phyloP scores from a whole-genome alignment of 768 basidiomycete species.

The Thelephora ganbajun region DNA sequence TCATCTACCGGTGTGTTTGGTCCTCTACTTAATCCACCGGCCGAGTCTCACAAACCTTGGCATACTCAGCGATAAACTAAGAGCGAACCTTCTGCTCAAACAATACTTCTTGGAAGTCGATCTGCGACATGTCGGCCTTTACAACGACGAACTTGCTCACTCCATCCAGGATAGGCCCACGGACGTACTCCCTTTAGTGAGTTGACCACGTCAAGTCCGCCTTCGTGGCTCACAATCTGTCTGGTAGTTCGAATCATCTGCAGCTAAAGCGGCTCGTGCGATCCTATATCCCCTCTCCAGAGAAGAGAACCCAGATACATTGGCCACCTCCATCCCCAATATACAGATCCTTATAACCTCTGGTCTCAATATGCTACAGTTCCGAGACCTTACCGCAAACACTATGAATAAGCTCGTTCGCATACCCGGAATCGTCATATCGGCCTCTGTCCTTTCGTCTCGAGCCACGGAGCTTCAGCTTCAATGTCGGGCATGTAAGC shows the following conservation, averaged over 20 bases:
- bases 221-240: neutral
- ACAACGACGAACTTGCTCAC: constrained; percentile 90
- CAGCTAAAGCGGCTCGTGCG: constrained; percentile 68
- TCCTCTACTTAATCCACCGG: neutral
- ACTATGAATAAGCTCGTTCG: constrained; percentile 94
- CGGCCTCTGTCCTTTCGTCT: constrained; percentile 85
- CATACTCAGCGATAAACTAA: constrained; percentile 63
- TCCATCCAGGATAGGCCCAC: constrained; percentile 80
- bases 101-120: constrained; percentile 56
- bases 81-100: constrained; percentile 80
- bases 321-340: constrained; percentile 40
- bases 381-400: constrained; percentile 86
- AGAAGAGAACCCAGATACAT: constrained; percentile 29
- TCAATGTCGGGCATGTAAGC: constrained; percentile 84
- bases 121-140: constrained; percentile 38
- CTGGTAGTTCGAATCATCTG: constrained; percentile 79
- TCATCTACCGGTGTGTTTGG: constrained; percentile 66
- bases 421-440: constrained; percentile 95
- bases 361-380: constrained; percentile 86
- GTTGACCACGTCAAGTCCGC: constrained; percentile 11
- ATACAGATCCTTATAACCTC: constrained; percentile 83
- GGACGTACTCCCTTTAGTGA: constrained; percentile 77
- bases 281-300: constrained; percentile 74
- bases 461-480: constrained; percentile 86
- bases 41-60: neutral